Evolutionary conservation across 768 basidiomycete genomes (phyloP).

Genomic region (Cystofilobasidium capitatum): DNA sequence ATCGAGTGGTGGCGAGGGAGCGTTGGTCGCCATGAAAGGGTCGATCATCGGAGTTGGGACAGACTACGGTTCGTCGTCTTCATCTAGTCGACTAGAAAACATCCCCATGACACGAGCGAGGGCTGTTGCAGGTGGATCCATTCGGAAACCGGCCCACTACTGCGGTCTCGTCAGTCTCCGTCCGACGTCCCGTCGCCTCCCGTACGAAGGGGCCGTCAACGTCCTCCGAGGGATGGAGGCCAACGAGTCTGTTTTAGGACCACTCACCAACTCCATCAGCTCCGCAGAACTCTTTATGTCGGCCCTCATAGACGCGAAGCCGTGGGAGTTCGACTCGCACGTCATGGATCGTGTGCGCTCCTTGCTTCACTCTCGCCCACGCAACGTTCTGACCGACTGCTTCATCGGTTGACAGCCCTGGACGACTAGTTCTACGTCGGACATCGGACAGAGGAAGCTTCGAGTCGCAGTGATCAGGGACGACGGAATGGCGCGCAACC

Average conservation of each 20-base stretch:
- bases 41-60: conserved; percentile 49
- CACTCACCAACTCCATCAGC: conserved; percentile 50
- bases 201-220: conserved; percentile 48
- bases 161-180: conserved; percentile 1
- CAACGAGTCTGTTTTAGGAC: conserved; percentile 62
- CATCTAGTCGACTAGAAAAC: neutral
- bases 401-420: neutral
- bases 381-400: neutral
- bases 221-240: conserved; percentile 55
- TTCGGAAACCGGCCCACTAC: neutral
- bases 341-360: conserved; percentile 54
- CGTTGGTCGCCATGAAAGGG: conserved; percentile 33
- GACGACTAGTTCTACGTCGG: conserved; percentile 51
- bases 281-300: conserved; percentile 61
- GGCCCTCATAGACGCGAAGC: conserved; percentile 50
- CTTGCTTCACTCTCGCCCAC: conserved; percentile 22
- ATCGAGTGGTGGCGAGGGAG: conserved; percentile 36
- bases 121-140: neutral
- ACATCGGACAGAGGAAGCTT: conserved; percentile 49
- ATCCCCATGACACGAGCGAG: neutral
- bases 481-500: conserved; percentile 52
- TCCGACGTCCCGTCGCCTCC: neutral
- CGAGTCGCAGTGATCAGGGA: conserved; percentile 59
- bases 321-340: conserved; percentile 61
- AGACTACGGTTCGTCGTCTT: conserved; percentile 42